Evolutionary conservation across 352 stramenopile genomes (phyloP).

Genomic region (Globisporangium camurandrum): DNA sequence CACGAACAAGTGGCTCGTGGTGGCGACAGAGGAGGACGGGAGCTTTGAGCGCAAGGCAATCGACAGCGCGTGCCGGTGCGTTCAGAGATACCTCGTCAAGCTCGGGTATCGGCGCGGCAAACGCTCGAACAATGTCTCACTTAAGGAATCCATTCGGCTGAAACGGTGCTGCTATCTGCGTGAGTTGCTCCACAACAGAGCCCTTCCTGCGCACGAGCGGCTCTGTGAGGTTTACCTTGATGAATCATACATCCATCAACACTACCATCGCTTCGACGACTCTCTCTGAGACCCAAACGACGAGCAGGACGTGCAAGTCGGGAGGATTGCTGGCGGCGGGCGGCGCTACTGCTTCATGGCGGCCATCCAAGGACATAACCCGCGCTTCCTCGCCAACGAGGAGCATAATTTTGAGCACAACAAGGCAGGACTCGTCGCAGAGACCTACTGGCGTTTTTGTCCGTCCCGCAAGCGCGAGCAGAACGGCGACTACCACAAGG

Average conservation of each 20-base stretch:
- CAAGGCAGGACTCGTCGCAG: background rate
- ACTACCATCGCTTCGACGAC: conserved; percentile 1
- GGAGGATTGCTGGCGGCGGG: background rate
- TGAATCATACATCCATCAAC: conserved; percentile 1
- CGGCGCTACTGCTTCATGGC: conserved; percentile 1
- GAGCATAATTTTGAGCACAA: background rate
- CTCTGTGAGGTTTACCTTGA: conserved; percentile 1
- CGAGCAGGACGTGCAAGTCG: conserved; percentile 1
- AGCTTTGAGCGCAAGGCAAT: background rate
- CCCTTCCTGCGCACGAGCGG: background rate
- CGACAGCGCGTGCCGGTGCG: conserved; percentile 1
- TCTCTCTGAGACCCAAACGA: conserved; percentile 1
- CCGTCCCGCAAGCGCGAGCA: background rate
- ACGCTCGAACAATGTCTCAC: background rate
- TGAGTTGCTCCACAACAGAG: background rate
- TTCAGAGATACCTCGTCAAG: background rate
- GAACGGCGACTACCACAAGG: conserved; percentile 1
- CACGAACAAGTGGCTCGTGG: background rate
- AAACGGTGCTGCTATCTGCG: conserved; percentile 1
- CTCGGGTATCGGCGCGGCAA: conserved; percentile 1
- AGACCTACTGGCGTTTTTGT: conserved; percentile 2
- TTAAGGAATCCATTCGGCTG: conserved; percentile 1
- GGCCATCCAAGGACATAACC: background rate
- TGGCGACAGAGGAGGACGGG: background rate
- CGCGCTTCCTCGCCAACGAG: background rate